These are phyloP conservation scores for Diaporthe vaccinii DNA, from an alignment of 2,329 filamentous ascomycete genomes.

Conservation along the genomic window DNA sequence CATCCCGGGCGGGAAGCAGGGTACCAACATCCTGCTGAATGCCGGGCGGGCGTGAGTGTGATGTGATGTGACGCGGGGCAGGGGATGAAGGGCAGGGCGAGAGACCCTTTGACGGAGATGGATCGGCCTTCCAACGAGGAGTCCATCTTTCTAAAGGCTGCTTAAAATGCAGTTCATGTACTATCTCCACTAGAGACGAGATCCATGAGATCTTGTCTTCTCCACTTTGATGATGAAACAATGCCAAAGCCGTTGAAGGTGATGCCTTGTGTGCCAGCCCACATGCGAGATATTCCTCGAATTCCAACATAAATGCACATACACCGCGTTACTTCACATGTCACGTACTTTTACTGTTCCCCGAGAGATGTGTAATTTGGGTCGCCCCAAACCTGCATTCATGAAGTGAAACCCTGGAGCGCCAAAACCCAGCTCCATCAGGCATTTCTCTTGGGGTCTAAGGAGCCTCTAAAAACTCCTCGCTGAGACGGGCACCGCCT, in stretches of 20 bases:
- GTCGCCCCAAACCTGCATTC: background rate
- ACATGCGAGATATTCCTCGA: background rate
- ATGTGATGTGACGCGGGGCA: background rate
- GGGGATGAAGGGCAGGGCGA: background rate
- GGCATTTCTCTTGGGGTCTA: constrained; percentile 2
- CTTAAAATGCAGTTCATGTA: constrained; percentile 32
- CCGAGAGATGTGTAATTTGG: background rate
- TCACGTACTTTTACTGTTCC: no score
- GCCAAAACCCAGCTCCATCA: background rate
- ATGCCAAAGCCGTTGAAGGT: constrained; percentile 17
- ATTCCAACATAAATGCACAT: background rate
- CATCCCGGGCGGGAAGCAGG: constrained; percentile 82
- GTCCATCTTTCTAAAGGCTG: constrained; percentile 24
- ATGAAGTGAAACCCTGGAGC: constrained; percentile 11
- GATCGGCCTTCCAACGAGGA: constrained; percentile 4
- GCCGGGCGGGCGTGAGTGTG: constrained; percentile 58
- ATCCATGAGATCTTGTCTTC: constrained; percentile 32
- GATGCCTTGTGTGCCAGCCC: background rate
- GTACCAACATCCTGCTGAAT: constrained; percentile 68
- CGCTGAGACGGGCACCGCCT: constrained; percentile 50
- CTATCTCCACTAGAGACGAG: constrained; percentile 27
- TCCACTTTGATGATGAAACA: constrained; percentile 41
- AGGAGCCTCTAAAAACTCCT: constrained; percentile 54
- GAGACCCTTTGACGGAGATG: constrained; percentile 1
- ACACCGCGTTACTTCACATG: background rate